Evolutionary conservation across 169 alveolate species (phyloP).

Genomic region (Eimeria brunetti): DNA sequence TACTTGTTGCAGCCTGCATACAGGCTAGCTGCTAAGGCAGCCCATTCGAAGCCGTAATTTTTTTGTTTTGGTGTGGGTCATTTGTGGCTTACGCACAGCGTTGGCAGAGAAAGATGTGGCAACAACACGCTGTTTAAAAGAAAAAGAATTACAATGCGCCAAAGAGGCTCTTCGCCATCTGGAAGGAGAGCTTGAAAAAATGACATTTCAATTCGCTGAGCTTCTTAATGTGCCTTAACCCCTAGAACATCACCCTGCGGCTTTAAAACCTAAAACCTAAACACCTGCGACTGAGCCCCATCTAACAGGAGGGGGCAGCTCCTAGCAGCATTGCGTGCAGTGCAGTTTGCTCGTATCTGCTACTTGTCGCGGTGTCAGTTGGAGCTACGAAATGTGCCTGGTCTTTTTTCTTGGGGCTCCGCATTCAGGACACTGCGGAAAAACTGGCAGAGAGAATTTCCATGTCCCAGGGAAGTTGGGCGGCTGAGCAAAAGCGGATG

Average conservation of each 20-base stretch:
- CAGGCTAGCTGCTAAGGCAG: neutral
- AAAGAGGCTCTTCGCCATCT: constrained; percentile 36
- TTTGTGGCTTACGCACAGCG: neutral
- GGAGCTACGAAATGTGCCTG: neutral
- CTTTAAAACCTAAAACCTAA: neutral
- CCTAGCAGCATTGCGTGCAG: neutral
- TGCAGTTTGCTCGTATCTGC: neutral
- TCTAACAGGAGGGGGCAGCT: neutral
- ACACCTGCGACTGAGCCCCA: neutral
- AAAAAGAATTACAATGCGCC: constrained; percentile 33
- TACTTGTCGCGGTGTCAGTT: neutral
- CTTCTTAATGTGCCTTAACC: constrained; percentile 4
- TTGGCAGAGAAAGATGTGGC: constrained; percentile 37
- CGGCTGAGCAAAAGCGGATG: constrained; percentile 56
- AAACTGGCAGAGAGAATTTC: constrained; percentile 41
- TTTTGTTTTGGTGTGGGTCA: neutral
- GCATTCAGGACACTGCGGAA: constrained; percentile 47
- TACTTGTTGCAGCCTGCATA: neutral
- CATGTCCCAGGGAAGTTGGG: constrained; percentile 68
- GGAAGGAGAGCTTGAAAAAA: constrained; percentile 28
- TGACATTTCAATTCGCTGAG: constrained; percentile 54
- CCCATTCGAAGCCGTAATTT: neutral
- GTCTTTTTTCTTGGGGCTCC: neutral
- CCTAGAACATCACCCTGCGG: neutral
- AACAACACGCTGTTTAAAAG: constrained; percentile 27